phyloP scores from a whole-genome alignment of 257 asterid species.

The Lithospermum erythrorhizon region DNA sequence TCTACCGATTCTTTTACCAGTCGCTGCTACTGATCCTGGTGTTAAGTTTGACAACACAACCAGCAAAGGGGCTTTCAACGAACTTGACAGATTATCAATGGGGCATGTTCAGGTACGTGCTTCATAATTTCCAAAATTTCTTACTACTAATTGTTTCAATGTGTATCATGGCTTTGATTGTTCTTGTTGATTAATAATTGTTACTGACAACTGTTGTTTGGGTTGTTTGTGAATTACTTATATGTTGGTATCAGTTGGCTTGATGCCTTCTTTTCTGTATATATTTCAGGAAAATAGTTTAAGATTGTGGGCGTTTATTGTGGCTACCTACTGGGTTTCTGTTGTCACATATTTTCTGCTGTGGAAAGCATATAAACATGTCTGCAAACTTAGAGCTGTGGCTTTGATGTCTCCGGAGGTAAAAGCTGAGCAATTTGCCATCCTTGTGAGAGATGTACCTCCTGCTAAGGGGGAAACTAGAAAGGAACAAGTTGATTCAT shows the following conservation, averaged over 20 bases:
- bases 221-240: too few relatives aligned
- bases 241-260: too few relatives aligned
- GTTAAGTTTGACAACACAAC: slow-evolving; percentile 29
- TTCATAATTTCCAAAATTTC: neutral
- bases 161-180: neutral
- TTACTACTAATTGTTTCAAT: neutral
- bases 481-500: slow-evolving; percentile 84
- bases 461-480: slow-evolving; percentile 42
- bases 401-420: slow-evolving; percentile 72
- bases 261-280: slow-evolving; percentile 3
- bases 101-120: slow-evolving; percentile 55
- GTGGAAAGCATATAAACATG: slow-evolving; percentile 83
- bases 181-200: neutral
- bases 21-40: slow-evolving; percentile 48
- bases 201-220: too few relatives aligned
- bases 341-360: slow-evolving; percentile 49
- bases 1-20: slow-evolving; percentile 72
- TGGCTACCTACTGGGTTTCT: slow-evolving; percentile 60
- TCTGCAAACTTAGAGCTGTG: slow-evolving; percentile 43
- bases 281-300: slow-evolving; percentile 35
- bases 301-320: slow-evolving; percentile 67
- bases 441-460: slow-evolving; percentile 80
- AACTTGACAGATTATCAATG: slow-evolving; percentile 74
- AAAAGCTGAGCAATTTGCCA: slow-evolving; percentile 62
- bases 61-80: slow-evolving; percentile 57